Conservation (phyloP, 2,329 filamentous ascomycete genomes). For the Aspergillus fumigatiaffinis region DNA sequence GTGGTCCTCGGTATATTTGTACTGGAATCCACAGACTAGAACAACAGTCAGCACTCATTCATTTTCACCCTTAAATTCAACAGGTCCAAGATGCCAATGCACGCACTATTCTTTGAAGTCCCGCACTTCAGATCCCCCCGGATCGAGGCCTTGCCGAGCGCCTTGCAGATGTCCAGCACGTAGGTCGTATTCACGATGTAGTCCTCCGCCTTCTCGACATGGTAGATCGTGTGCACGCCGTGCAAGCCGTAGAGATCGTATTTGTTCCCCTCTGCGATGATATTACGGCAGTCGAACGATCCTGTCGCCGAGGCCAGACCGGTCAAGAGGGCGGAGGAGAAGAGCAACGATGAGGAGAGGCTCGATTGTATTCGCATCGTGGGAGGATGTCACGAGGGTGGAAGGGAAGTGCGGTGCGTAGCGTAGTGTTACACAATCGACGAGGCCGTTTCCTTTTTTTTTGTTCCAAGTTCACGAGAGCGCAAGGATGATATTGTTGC, state of each 20-base stretch:
- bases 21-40: slow-evolving; percentile 71
- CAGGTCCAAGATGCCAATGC: background rate
- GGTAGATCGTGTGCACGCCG: slow-evolving; percentile 35
- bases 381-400: background rate
- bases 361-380: slow-evolving; percentile 33
- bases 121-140: slow-evolving; percentile 28
- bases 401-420: background rate
- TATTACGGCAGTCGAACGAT: slow-evolving; percentile 35
- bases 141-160: slow-evolving; percentile 24
- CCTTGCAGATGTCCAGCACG: slow-evolving; percentile 34
- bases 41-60: background rate
- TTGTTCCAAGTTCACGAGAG: background rate
- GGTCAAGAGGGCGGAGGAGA: slow-evolving; percentile 21
- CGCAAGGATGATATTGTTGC: background rate
- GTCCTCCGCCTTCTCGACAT: slow-evolving; percentile 25
- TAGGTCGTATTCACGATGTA: slow-evolving; percentile 34
- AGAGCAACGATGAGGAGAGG: slow-evolving; percentile 21
- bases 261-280: slow-evolving; percentile 33
- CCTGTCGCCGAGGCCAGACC: slow-evolving; percentile 26
- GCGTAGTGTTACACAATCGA: background rate
- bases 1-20: slow-evolving; percentile 47
- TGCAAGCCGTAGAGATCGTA: slow-evolving; percentile 38
- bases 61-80: background rate
- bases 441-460: background rate
- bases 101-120: slow-evolving; percentile 33